Conservation (phyloP, 2,329 filamentous ascomycete species). For the Phaeosphaeriaceae sp. region DNA sequence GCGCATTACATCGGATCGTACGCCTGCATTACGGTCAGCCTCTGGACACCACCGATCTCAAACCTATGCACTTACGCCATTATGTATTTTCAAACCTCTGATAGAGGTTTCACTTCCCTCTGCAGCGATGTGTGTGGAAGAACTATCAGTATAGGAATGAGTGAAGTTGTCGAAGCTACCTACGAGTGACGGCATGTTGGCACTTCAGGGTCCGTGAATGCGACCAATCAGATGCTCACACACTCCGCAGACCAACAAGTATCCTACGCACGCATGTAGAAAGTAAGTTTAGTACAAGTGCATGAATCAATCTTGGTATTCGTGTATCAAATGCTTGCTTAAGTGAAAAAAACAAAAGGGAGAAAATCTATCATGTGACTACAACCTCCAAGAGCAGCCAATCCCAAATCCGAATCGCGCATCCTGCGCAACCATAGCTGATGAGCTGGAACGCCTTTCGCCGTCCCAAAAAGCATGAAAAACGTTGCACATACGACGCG, state of each 20-base stretch:
- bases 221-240: neutral
- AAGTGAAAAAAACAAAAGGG: neutral
- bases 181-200: neutral
- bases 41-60: neutral
- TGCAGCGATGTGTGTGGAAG: neutral
- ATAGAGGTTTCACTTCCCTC: neutral
- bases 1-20: constrained; percentile 55
- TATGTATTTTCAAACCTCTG: neutral
- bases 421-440: neutral
- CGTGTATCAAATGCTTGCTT: neutral
- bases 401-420: too few relatives aligned
- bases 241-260: neutral
- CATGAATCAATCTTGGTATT: neutral
- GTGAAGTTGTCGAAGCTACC: neutral
- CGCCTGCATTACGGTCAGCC: constrained; percentile 26
- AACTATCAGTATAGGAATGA: constrained; percentile 5
- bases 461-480: neutral
- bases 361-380: neutral
- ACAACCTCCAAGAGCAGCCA: too few relatives aligned
- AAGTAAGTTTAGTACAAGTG: neutral
- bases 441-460: neutral
- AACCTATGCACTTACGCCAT: constrained; percentile 11
- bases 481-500: neutral
- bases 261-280: too few relatives aligned
- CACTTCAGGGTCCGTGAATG: neutral